Evolutionary conservation across 768 basidiomycete genomes (phyloP).

Genomic region (Auricularia auricula-judae): DNA sequence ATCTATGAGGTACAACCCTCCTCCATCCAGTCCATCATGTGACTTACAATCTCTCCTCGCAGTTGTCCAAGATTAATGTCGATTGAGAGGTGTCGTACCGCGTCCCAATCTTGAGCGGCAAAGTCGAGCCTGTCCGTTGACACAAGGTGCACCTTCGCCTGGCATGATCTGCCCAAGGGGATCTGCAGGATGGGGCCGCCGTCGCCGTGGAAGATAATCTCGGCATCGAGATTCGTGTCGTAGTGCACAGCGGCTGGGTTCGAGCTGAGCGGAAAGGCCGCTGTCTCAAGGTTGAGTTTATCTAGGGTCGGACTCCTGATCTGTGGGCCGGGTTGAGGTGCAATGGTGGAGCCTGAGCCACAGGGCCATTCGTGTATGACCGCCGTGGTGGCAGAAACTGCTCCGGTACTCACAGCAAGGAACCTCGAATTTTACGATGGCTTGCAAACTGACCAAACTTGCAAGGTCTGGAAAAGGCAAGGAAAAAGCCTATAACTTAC

Average conservation of each 20-base stretch:
- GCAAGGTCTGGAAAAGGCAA: too few relatives aligned
- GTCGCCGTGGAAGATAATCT: neutral
- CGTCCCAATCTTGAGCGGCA: constrained; percentile 14
- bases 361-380: neutral
- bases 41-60: constrained; percentile 50
- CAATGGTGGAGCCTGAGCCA: neutral
- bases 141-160: too few relatives aligned
- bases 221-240: neutral
- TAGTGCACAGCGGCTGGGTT: neutral
- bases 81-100: constrained; percentile 19
- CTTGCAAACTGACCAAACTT: too few relatives aligned
- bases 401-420: neutral
- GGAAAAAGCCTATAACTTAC: too few relatives aligned
- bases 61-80: constrained; percentile 7
- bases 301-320: neutral
- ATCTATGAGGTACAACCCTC: constrained; percentile 78
- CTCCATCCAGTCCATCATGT: constrained; percentile 79
- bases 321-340: neutral
- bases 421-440: neutral
- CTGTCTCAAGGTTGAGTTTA: neutral
- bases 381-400: neutral
- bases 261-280: neutral
- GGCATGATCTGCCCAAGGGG: neutral
- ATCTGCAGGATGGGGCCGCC: neutral
- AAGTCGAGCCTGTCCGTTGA: constrained; percentile 3